These are phyloP conservation scores for Paramarasmius palmivorus DNA, from an alignment of 1,284 basidiomycete species.

Conservation along the genomic window DNA sequence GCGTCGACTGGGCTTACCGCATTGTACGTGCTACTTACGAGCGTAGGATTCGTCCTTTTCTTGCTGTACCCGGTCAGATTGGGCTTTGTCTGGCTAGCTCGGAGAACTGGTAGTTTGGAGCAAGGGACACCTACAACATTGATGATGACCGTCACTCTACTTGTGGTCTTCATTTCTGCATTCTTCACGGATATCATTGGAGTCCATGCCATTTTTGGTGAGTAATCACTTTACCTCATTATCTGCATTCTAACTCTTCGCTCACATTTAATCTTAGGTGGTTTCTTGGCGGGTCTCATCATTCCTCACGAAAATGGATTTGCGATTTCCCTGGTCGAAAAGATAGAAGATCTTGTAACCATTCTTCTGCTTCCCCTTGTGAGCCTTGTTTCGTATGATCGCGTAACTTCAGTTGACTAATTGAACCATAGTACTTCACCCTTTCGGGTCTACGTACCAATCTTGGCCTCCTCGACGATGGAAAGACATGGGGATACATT, in stretches of 20 bases:
- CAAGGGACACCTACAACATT: constrained; percentile 70
- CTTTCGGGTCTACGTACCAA: constrained; percentile 85
- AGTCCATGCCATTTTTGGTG: constrained; percentile 68
- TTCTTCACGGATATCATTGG: constrained; percentile 91
- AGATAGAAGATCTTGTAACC: constrained; percentile 77
- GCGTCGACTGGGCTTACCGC: constrained; percentile 75
- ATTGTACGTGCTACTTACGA: constrained; percentile 79
- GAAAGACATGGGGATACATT: constrained; percentile 84
- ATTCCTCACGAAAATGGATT: constrained; percentile 89
- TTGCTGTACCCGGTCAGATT: constrained; percentile 68
- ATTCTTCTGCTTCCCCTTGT: constrained; percentile 84
- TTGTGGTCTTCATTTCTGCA: constrained; percentile 76
- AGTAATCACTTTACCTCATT: constrained; percentile 20
- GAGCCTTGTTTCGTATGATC: constrained; percentile 25
- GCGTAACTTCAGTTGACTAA: constrained; percentile 1
- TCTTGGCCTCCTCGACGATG: constrained; percentile 75
- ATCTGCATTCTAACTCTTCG: constrained; percentile 10
- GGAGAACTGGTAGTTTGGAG: constrained; percentile 74
- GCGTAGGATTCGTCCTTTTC: constrained; percentile 75
- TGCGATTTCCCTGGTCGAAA: constrained; percentile 74
- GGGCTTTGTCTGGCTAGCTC: constrained; percentile 67
- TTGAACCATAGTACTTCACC: constrained; percentile 66
- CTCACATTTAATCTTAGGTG: constrained; percentile 47
- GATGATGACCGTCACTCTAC: constrained; percentile 80
- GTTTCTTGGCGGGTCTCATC: constrained; percentile 87